Conservation (phyloP, 257 asterid genomes). For the Solanum boliviense region DNA sequence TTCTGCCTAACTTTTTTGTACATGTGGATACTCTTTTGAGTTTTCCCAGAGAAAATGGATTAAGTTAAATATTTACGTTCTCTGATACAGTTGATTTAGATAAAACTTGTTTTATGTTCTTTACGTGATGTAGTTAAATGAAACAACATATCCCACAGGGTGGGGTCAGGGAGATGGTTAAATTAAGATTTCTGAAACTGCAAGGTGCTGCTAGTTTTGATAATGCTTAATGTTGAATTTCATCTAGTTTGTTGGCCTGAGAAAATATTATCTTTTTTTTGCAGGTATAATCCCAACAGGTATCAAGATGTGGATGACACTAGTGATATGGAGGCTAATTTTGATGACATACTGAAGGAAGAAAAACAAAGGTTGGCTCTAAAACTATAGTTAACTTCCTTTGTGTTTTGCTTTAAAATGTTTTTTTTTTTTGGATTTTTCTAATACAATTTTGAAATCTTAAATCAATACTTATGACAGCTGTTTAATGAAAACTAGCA, state of each 20-base stretch:
- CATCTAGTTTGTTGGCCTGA: neutral
- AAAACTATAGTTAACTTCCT: neutral
- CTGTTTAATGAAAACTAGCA: neutral
- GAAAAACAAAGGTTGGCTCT: conserved; percentile 59
- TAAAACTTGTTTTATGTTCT: neutral
- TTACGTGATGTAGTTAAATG: neutral
- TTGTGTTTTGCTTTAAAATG: neutral
- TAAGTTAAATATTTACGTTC: neutral
- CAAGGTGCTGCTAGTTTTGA: neutral
- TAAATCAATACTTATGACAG: neutral
- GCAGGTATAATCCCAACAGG: conserved; percentile 61
- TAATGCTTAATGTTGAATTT: neutral
- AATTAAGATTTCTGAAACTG: neutral
- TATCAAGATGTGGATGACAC: conserved; percentile 50
- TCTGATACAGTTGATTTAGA: neutral
- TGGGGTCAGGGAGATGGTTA: neutral
- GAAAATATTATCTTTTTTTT: neutral
- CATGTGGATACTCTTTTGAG: neutral
- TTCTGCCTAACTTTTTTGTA: neutral
- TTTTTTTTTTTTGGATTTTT: neutral
- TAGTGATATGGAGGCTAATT: conserved; percentile 79
- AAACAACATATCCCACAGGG: neutral
- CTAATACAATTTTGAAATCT: neutral
- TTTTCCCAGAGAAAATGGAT: neutral
- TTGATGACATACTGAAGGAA: conserved; percentile 55